phyloP scores from a whole-genome alignment of 1,284 basidiomycete genomes.

The Rhodotorula sp. region DNA sequence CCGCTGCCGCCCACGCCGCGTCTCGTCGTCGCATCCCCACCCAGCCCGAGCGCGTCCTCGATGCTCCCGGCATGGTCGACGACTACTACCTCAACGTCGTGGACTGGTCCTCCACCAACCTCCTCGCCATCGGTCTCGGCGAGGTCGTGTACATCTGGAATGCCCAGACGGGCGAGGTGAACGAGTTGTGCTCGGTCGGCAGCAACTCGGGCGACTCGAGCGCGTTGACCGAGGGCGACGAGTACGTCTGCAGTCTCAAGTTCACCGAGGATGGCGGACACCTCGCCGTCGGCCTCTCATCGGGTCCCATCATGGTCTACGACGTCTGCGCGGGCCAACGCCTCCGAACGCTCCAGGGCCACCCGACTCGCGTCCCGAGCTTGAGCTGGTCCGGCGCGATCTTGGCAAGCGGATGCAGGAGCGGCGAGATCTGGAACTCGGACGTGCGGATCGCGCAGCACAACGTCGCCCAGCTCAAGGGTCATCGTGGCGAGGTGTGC shows the following conservation, averaged over 20 bases:
- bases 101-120: slow-evolving; percentile 81
- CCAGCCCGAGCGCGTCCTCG: slow-evolving; percentile 83
- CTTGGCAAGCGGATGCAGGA: slow-evolving; percentile 80
- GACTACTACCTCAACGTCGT: slow-evolving; percentile 97
- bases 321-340: slow-evolving; percentile 78
- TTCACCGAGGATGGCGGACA: slow-evolving; percentile 86
- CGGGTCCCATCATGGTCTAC: slow-evolving; percentile 92
- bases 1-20: slow-evolving; percentile 61
- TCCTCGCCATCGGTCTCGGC: slow-evolving; percentile 81
- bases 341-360: slow-evolving; percentile 82
- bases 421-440: slow-evolving; percentile 90
- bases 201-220: slow-evolving; percentile 46
- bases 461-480: slow-evolving; percentile 81
- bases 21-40: slow-evolving; percentile 77
- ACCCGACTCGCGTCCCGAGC: slow-evolving; percentile 70
- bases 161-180: slow-evolving; percentile 81
- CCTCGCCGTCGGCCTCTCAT: slow-evolving; percentile 79
- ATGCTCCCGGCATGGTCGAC: slow-evolving; percentile 90
- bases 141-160: slow-evolving; percentile 87
- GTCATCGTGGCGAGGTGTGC: slow-evolving; percentile 87
- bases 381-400: slow-evolving; percentile 84
- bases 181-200: slow-evolving; percentile 56
- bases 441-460: slow-evolving; percentile 83
- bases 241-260: slow-evolving; percentile 71
- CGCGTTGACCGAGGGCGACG: slow-evolving; percentile 52